Percentiles rank a stretch among this genome's conserved stretches.
Evolutionary conservation across 2,329 filamentous ascomycete species (phyloP).

Genomic region (Apiospora aurea): DNA sequence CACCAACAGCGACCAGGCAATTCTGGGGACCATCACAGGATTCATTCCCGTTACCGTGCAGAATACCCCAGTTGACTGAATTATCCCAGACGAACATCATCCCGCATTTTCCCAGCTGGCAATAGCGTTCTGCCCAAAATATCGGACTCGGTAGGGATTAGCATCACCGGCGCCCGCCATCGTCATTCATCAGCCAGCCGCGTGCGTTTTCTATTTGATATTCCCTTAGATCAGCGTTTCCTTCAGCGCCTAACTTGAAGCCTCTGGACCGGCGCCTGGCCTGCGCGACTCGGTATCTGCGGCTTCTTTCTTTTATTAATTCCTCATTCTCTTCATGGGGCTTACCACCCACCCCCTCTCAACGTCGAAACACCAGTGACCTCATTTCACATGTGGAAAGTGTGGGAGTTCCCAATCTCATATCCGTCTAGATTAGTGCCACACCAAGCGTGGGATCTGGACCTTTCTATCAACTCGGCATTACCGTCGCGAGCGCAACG

Average conservation of each 20-base stretch:
- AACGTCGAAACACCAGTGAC: background rate
- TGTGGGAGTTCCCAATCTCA: background rate
- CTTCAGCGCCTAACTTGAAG: background rate
- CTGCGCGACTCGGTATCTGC: background rate
- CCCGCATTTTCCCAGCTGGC: background rate
- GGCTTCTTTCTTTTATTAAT: background rate
- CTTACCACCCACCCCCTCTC: background rate
- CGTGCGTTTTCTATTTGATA: background rate
- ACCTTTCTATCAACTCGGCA: background rate
- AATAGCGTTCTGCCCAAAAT: background rate
- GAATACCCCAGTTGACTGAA: background rate
- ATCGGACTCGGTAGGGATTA: background rate
- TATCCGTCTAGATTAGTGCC: background rate
- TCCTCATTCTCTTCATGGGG: background rate
- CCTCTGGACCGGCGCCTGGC: background rate
- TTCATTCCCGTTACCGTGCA: background rate
- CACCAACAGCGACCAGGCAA: background rate
- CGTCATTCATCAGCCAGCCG: background rate
- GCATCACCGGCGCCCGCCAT: background rate
- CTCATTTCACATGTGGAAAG: background rate
- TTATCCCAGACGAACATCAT: conserved; percentile 14
- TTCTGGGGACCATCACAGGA: background rate
- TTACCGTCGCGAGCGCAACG: background rate
- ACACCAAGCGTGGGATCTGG: background rate
- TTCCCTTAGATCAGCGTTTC: background rate